Conservation (phyloP, 2,329 filamentous ascomycete genomes). For the Fusarium sp. region DNA sequence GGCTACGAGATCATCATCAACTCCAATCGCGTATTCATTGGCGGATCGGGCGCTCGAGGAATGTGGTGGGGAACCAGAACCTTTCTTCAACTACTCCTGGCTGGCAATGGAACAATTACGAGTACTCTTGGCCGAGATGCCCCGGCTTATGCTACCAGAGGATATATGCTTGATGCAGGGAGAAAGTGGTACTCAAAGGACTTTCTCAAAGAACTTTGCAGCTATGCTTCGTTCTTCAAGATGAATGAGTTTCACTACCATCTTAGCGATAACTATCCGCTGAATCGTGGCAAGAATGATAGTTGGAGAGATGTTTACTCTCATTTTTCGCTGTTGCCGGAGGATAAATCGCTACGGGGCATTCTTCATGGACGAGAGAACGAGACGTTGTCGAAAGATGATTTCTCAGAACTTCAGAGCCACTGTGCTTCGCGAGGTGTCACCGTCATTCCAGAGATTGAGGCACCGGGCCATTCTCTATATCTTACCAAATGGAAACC, state of each 20-base stretch:
- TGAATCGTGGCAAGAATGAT: slow-evolving; percentile 22
- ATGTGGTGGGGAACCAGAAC: slow-evolving; percentile 29
- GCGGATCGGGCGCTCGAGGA: slow-evolving; percentile 15
- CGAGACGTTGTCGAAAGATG: neutral
- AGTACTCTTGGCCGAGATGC: neutral
- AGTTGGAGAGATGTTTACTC: slow-evolving; percentile 21
- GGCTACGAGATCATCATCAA: slow-evolving; percentile 16
- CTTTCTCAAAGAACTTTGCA: slow-evolving; percentile 16
- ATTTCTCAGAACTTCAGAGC: neutral
- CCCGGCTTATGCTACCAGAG: slow-evolving; percentile 13
- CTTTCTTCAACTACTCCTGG: slow-evolving; percentile 10
- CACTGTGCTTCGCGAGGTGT: slow-evolving; percentile 16
- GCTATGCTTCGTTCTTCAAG: slow-evolving; percentile 28
- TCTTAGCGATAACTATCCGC: slow-evolving; percentile 22
- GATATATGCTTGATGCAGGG: slow-evolving; percentile 21
- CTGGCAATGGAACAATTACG: neutral
- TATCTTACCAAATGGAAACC: slow-evolving; percentile 29
- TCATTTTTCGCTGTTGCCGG: slow-evolving; percentile 7
- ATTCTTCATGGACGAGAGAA: slow-evolving; percentile 20
- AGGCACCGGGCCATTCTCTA: neutral
- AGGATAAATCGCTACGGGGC: neutral
- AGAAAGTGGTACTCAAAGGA: slow-evolving; percentile 23
- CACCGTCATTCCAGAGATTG: slow-evolving; percentile 9
- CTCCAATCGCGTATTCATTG: slow-evolving; percentile 6
- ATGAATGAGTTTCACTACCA: slow-evolving; percentile 28